Evolutionary conservation across 129 eudicot genomes (phyloP).

Genomic region (Mikania micrantha): DNA sequence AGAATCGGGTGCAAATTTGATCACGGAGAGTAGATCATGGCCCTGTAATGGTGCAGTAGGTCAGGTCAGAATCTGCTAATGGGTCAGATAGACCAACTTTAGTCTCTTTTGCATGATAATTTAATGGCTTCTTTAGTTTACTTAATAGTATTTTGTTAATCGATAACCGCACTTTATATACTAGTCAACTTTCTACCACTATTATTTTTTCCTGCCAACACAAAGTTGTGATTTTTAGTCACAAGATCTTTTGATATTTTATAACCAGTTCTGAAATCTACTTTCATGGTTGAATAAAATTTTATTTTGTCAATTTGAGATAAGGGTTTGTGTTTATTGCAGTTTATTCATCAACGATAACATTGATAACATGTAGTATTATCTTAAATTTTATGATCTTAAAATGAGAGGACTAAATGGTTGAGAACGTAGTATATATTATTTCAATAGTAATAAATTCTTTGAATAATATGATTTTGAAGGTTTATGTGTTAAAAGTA

Average conservation of each 20-base stretch:
- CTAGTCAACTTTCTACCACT: neutral
- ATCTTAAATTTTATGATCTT: neutral
- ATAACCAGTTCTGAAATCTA: neutral
- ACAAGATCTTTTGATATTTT: neutral
- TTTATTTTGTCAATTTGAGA: neutral
- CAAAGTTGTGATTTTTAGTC: neutral
- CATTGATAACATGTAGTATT: neutral
- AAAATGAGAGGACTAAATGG: neutral
- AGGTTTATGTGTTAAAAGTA: neutral
- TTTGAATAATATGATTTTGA: neutral
- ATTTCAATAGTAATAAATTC: neutral
- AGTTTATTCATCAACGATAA: neutral
- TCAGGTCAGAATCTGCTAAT: constrained; percentile 42
- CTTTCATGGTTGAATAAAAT: neutral
- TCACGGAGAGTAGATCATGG: constrained; percentile 40
- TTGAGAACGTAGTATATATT: neutral
- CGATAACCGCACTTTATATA: neutral
- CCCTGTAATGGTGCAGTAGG: constrained; percentile 30
- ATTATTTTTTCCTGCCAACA: neutral
- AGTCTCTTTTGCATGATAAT: neutral
- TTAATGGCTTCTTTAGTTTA: neutral
- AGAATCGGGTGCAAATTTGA: constrained; percentile 43
- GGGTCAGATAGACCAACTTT: constrained; percentile 5
- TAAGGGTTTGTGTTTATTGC: neutral
- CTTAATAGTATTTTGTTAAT: neutral